A percentile compares a stretch with the other conserved stretches of the same genome.
phyloP scores from a whole-genome alignment of 257 asterid species.

The Solanum pinnatisectum region DNA sequence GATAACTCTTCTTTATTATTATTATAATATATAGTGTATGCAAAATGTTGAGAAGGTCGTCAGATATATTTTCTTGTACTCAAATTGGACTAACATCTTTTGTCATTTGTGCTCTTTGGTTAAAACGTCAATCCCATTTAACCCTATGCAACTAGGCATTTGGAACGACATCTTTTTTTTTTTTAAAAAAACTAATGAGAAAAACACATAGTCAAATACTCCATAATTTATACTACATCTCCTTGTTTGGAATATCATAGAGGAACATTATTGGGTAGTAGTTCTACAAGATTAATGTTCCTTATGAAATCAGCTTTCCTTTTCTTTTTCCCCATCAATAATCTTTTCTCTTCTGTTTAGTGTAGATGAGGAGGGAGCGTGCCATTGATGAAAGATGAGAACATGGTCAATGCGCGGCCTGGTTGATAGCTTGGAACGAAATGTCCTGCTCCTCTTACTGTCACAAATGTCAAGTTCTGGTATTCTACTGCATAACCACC shows the following conservation, averaged over 20 bases:
- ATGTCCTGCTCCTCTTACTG: constrained; percentile 53
- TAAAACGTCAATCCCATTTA: background rate
- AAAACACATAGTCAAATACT: background rate
- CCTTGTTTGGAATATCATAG: background rate
- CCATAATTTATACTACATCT: background rate
- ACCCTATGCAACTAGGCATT: background rate
- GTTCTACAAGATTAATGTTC: background rate
- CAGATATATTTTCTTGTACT: background rate
- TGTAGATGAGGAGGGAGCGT: constrained; percentile 30
- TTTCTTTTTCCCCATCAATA: background rate
- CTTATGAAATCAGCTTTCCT: background rate
- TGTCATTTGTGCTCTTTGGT: background rate
- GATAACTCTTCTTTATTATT: background rate
- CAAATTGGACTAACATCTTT: background rate
- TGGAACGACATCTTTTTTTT: background rate
- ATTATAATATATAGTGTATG: background rate
- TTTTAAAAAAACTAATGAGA: background rate
- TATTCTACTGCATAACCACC: constrained; percentile 55
- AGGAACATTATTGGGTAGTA: background rate
- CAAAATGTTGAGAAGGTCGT: background rate
- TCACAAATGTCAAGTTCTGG: constrained; percentile 44
- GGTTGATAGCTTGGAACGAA: constrained; percentile 57
- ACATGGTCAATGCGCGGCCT: constrained; percentile 32
- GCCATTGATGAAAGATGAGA: constrained; percentile 34
- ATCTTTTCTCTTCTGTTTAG: background rate